A percentile compares a stretch with the other conserved stretches of the same genome.
Conservation (phyloP, 176 grass and related monocot genomes). For the Pharus latifolius region DNA sequence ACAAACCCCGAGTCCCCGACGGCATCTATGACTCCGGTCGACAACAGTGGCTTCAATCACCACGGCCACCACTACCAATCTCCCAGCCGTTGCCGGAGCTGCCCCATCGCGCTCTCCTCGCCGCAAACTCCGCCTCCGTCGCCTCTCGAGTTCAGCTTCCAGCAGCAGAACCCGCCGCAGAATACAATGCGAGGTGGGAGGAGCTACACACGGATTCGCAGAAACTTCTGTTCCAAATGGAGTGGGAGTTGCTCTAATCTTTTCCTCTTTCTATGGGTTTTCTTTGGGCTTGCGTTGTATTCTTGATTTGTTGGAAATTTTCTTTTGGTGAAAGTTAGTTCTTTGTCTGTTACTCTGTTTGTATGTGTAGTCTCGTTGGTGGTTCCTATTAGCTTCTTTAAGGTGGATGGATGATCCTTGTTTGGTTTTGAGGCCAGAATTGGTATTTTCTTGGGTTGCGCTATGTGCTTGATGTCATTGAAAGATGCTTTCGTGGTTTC, state of each 20-base stretch:
- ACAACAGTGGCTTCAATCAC: no score
- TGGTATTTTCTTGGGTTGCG: not conserved
- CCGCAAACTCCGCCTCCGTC: not conserved
- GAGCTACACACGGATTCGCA: slow-evolving; percentile 57
- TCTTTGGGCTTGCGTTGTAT: not conserved
- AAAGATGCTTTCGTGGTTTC: not conserved
- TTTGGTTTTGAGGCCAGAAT: not conserved
- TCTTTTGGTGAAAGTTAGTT: not conserved
- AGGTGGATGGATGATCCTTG: not conserved
- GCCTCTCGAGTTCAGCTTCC: not conserved
- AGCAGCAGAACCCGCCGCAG: slow-evolving; percentile 5
- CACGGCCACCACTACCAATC: no score
- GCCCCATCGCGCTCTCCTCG: not conserved
- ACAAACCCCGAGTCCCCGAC: no score
- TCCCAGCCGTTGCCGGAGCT: no score
- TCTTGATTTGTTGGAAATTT: not conserved
- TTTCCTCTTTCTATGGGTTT: not conserved
- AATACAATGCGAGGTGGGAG: slow-evolving; percentile 47
- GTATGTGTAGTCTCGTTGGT: not conserved
- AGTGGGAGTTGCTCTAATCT: slow-evolving; percentile 32
- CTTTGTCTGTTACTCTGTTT: no score
- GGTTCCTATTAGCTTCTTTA: not conserved
- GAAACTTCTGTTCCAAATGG: slow-evolving; percentile 50
- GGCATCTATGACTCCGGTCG: no score
- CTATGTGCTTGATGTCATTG: not conserved